Evolutionary conservation across 163 green algal species (phyloP).

Genomic region (Volvox carteri): DNA sequence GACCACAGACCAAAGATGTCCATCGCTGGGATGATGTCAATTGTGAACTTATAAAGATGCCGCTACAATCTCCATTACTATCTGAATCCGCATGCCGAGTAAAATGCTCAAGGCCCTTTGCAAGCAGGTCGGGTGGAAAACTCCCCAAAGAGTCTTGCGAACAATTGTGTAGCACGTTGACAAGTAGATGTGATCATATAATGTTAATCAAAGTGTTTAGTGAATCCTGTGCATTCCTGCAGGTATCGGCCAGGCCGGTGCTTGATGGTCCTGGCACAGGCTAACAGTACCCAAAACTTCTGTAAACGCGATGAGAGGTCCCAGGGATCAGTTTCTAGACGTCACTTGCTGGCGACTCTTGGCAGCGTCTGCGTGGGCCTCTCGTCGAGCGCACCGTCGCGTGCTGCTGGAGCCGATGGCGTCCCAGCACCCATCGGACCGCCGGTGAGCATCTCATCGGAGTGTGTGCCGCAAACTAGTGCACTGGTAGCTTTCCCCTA

Average conservation of each 20-base stretch:
- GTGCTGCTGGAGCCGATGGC: neutral
- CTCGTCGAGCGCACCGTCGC: neutral
- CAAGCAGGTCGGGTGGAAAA: neutral
- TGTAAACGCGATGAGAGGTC: neutral
- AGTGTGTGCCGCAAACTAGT: neutral
- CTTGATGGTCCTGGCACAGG: conserved; percentile 1
- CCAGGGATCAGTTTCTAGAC: neutral
- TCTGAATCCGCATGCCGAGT: neutral
- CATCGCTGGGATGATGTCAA: too few relatives aligned
- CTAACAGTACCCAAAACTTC: neutral
- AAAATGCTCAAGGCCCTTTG: neutral
- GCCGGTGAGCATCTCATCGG: neutral
- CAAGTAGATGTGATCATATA: neutral
- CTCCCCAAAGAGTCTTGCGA: neutral
- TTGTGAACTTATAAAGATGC: neutral
- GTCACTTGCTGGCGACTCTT: neutral
- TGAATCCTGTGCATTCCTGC: neutral
- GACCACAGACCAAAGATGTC: too few relatives aligned
- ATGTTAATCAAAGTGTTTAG: too few relatives aligned
- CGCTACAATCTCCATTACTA: neutral
- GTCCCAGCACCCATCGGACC: conserved; percentile 9
- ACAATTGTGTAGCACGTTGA: neutral
- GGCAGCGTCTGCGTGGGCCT: neutral
- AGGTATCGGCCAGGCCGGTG: conserved; percentile 11
- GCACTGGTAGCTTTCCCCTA: neutral